Evolutionary conservation across 2,329 filamentous ascomycete genomes (phyloP).

Genomic region (Aspergillus piperis): DNA sequence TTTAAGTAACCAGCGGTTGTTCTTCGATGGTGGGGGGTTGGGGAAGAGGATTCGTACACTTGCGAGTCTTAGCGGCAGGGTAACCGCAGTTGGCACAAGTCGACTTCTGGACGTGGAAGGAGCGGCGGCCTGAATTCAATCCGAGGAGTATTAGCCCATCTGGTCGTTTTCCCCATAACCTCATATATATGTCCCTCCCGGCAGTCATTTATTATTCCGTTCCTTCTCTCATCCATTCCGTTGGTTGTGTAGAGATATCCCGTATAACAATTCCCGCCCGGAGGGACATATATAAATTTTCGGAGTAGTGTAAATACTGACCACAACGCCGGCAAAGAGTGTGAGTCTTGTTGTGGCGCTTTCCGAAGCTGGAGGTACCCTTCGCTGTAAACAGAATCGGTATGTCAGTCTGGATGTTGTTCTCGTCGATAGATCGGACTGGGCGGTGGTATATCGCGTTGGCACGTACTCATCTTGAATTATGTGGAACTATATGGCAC

Average conservation of each 20-base stretch:
- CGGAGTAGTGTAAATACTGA: conserved; percentile 57
- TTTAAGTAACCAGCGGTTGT: not conserved
- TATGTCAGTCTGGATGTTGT: conserved; percentile 45
- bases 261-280: conserved; percentile 19
- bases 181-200: not conserved
- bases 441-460: conserved; percentile 27
- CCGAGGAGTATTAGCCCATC: conserved; percentile 33
- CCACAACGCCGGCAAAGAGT: conserved; percentile 97
- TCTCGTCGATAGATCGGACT: conserved; percentile 25
- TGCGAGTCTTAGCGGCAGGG: conserved; percentile 93
- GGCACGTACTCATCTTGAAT: conserved; percentile 61
- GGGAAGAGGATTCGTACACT: conserved; percentile 71
- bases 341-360: conserved; percentile 98
- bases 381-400: conserved; percentile 56
- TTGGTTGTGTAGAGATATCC: not conserved
- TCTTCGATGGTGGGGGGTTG: not conserved
- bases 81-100: conserved; percentile 96
- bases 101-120: conserved; percentile 99
- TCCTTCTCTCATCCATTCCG: conserved; percentile 8
- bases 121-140: conserved; percentile 73
- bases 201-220: conserved; percentile 6
- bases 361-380: conserved; percentile 71
- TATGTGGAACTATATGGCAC: conserved; percentile 38
- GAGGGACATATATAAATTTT: conserved; percentile 11
- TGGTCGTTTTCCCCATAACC: conserved; percentile 5